Base-by-base conservation (phyloP, 352 stramenopile genomes). In the Pythium periplocum region DNA sequence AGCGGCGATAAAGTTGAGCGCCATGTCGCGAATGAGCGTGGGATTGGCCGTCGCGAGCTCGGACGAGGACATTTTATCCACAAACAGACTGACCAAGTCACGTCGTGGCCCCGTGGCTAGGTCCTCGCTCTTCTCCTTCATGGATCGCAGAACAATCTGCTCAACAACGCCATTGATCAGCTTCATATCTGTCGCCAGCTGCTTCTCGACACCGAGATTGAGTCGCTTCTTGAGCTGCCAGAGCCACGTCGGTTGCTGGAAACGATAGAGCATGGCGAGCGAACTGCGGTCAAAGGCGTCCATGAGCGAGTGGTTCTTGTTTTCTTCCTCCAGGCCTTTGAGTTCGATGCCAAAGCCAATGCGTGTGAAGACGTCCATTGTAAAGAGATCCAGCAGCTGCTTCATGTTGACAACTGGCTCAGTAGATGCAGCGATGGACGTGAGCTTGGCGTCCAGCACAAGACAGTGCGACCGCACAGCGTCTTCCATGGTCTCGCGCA, bases 1-100 rank as follows among this genome's bases (percentile, higher is more conserved):
- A 41, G 83, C 85, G n/a, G 86, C 67, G 36, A 95, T 62, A 43
- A 95, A 92, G 55, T 73, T 87, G 40, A 96, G 66, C 17, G 81
- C 63, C 58, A 91, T 80, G 43, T 93, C 75, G 7, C 73, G 71
- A 38, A 93, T 67, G 42, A 71, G 54, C 11, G 58, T 63, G 34
- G 69, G 60, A 2, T 63, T 51, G 2, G 45, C 40, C 8, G 61
- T 51, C 17, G 17, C 17, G 17, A 26, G 17, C 17, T 26, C 17
- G 17, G 17, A 26, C 17, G 17, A 26, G 31, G 52, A 41, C n/a
- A 31, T 52, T 32, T 71, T 62, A 7, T 62, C 53, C 0, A 81
- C 39, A 51, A 83, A 80, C 3, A 85, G 40, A 35, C 61, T 70
- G 38, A 85, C 68, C 32, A 85, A 52, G 44, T 82, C 63, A 12